Base-by-base conservation (phyloP, 2,329 filamentous ascomycete species). In the Leptographium lundbergii region DNA sequence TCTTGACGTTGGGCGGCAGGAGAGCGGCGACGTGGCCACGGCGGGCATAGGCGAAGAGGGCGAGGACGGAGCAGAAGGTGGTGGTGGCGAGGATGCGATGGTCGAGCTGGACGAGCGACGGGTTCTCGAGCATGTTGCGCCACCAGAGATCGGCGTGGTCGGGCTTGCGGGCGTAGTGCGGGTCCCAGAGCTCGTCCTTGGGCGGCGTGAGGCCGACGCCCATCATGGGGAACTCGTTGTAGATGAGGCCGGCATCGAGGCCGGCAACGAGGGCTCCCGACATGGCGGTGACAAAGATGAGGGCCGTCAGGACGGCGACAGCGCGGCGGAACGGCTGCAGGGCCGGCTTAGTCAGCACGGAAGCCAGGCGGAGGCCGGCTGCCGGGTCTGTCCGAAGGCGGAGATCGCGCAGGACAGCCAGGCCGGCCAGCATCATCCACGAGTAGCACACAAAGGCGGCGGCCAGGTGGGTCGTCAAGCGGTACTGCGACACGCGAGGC, bases 161-260 rank as follows among this genome's bases (percentile, higher is more conserved):
- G 48, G 86, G 78, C 60, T 81, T 82, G 67, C 91, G 87, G 60
- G 85, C 86, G 80, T 96, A 96, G 75, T 90, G 95, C 45, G 81
- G 77, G 68, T 92, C 86, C 72, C 89, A 91, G 36, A 97, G 84
- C 74, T 97, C 92, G 11, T 82, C 79, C 68, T 80, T 83, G 0
- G 92, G 92, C 1, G 92, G 92, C 0, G 89, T 80, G 25, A 95
- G 75, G 13, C 91, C 90, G 4, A 83, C 73, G 10, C 94, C 94
- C 94, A 99, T 99, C 73, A 82, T 89, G 7, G 94, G 94, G 71
- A 99, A 97, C 72, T 99, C 91, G 71, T 99, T 99, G 78, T 99
- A 99, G 73, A 99, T 97, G 59, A 99, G 79, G 10, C 94, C 94
- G 10, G 94, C 94, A 69, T 99, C 94, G 17, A 99, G 85, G 36